A percentile compares a stretch with the other conserved stretches of the same genome.
Evolutionary conservation across 2,329 filamentous ascomycete species (phyloP).

Genomic region (Pyricularia sp.): DNA sequence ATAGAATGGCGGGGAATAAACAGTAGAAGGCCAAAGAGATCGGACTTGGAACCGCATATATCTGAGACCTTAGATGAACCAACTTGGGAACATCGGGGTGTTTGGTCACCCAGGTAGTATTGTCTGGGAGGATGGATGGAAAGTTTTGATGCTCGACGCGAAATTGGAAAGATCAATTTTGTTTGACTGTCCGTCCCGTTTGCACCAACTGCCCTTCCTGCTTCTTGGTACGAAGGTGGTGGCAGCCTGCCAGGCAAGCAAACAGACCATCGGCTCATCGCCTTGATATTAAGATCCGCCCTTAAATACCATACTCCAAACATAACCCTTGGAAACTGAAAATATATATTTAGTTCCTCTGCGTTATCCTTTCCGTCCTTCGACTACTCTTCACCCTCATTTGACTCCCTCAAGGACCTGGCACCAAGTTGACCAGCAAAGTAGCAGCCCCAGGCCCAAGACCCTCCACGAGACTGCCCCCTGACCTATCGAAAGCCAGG

Average conservation of each 20-base stretch:
- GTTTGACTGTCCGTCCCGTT: not conserved
- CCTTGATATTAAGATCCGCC: not conserved
- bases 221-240: not conserved
- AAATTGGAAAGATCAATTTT: not conserved
- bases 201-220: not conserved
- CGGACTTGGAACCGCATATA: too few species aligned
- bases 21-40: too few species aligned
- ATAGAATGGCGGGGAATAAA: too few species aligned
- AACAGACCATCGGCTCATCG: too few species aligned
- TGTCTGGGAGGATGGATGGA: not conserved
- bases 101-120: not conserved
- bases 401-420: too few species aligned
- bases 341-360: too few species aligned
- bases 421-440: not conserved
- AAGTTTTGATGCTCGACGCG: not conserved
- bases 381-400: too few species aligned
- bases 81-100: not conserved
- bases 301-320: not conserved
- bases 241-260: not conserved
- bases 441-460: not conserved
- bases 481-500: not conserved
- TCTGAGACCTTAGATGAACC: too few species aligned
- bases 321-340: too few species aligned
- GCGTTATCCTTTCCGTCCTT: too few species aligned
- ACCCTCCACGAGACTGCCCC: not conserved